Evolutionary conservation across 2,329 filamentous ascomycete genomes (phyloP).

Genomic region (Lasiodiplodia citricola): DNA sequence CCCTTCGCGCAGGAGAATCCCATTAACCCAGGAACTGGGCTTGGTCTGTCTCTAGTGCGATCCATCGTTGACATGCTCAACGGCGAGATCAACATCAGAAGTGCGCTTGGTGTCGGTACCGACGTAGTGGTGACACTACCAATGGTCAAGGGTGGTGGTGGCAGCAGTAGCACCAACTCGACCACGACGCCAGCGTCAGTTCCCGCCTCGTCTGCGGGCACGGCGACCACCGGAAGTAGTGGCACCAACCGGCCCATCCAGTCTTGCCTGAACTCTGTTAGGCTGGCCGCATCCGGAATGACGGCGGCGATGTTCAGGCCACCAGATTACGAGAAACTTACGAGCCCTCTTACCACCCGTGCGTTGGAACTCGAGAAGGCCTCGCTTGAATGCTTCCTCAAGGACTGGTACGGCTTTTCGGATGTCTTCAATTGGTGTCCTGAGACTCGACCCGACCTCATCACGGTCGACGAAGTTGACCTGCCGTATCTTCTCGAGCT

Average conservation of each 20-base stretch:
- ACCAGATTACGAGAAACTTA: constrained; percentile 3
- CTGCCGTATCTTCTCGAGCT: constrained; percentile 25
- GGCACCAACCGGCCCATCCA: constrained; percentile 30
- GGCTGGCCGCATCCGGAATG: constrained; percentile 19
- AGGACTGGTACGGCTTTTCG: constrained; percentile 31
- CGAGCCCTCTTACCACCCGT: background rate
- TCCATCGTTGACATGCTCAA: constrained; percentile 64
- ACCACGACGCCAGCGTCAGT: constrained; percentile 16
- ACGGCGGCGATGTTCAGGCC: constrained; percentile 28
- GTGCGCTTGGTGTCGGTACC: constrained; percentile 59
- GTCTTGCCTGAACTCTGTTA: constrained; percentile 28
- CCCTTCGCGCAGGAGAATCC: constrained; percentile 69
- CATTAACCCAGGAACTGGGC: constrained; percentile 64
- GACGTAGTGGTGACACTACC: constrained; percentile 58
- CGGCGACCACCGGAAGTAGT: background rate
- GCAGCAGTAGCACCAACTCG: constrained; percentile 2
- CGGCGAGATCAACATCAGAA: constrained; percentile 64
- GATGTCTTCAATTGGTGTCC: constrained; percentile 25
- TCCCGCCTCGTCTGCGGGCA: constrained; percentile 28
- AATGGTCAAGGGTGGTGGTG: constrained; percentile 32
- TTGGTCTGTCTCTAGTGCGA: constrained; percentile 69
- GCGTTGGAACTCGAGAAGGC: background rate
- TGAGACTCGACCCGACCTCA: constrained; percentile 25
- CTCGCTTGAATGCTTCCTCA: constrained; percentile 29
- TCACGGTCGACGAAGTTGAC: constrained; percentile 31